Evolutionary conservation across 2,329 filamentous ascomycete species (phyloP), one percentile per base, ranked within the genome.

Genomic region (Xylariaceae sp.): DNA sequence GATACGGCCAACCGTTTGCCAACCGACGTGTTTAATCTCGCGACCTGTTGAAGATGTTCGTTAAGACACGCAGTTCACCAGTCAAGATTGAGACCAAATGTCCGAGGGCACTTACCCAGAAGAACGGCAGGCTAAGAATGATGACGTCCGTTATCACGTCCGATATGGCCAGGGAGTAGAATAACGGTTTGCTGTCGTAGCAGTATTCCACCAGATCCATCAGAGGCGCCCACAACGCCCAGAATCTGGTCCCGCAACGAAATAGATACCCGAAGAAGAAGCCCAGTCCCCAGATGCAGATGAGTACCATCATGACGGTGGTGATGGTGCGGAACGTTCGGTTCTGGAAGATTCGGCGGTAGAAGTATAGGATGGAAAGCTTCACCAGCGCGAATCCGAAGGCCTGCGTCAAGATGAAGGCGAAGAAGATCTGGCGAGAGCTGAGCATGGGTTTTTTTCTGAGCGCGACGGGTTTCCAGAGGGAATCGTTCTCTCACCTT

Each of bases 181-280:
- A 56, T 8, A 50, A 26, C 11, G 56, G 53, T 7, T n/a, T 56
- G 34, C 46, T 58, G 8, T 37, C 31, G 34, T 51, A 58, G 39
- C 56, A 58, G 35, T 56, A 37, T 41, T 51, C 39, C 1, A 58
- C 9, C 0, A 56, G 46, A 42, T 37, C 46, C 30, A 29, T 37
- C 6, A 58, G 43, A 27, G 56, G 56, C 11, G 56, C 53, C 56
- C 56, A 58, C 2, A 51, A 26, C 6, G 56, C 56, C 56, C 53
- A 56, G 30, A 58, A 58, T 4, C 47, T 19, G 2, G 49, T 56
- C 7, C 53, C 50, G 47, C 56, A 56, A 3, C 46, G 47, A 32
- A 58, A 58, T 2, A 58, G 30, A 47, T 50, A 53, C 12, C 50
- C 53, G 50, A 58, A 56, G 50, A 58, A 58, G 43, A 58, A 58